Evolutionary conservation across 805 yeast species (phyloP).

Genomic region (Zygosaccharomyces lentus): DNA sequence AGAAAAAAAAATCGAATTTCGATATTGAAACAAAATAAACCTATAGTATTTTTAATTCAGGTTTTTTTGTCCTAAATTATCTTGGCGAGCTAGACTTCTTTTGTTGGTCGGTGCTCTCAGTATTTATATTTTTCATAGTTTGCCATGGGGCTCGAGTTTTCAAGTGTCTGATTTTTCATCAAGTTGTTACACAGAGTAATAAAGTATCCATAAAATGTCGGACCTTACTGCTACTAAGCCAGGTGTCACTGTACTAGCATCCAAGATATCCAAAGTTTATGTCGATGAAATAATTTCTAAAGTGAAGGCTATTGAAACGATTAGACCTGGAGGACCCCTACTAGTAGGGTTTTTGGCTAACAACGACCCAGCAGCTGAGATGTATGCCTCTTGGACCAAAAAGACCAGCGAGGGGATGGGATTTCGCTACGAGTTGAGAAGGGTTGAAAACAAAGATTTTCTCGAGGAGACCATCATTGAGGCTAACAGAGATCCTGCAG

Average conservation of each 20-base stretch:
- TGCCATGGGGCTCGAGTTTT: background rate
- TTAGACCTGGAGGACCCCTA: conserved; percentile 51
- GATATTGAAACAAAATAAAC: background rate
- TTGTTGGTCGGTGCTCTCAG: background rate
- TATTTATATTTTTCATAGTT: background rate
- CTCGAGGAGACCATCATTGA: conserved; percentile 77
- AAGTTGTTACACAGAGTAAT: background rate
- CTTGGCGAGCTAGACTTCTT: background rate
- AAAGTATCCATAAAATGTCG: conserved; percentile 23
- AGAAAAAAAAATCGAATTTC: background rate
- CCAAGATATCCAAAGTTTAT: conserved; percentile 79
- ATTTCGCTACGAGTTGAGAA: conserved; percentile 72
- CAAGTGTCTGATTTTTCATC: background rate
- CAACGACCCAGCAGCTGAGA: conserved; percentile 88
- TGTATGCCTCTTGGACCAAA: conserved; percentile 95
- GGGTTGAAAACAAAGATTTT: conserved; percentile 68
- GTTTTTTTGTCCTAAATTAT: background rate
- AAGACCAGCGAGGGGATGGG: conserved; percentile 86
- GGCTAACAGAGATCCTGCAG: conserved; percentile 71
- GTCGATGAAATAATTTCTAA: conserved; percentile 63
- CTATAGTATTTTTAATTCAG: background rate
- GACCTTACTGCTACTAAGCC: conserved; percentile 31
- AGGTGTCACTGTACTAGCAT: conserved; percentile 81
- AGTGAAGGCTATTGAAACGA: conserved; percentile 43
- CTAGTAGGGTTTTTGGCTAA: conserved; percentile 92